A percentile compares a stretch with the other conserved stretches of the same genome.
phyloP scores from a whole-genome alignment of 2,329 filamentous ascomycete species.

The Beauveria australis region DNA sequence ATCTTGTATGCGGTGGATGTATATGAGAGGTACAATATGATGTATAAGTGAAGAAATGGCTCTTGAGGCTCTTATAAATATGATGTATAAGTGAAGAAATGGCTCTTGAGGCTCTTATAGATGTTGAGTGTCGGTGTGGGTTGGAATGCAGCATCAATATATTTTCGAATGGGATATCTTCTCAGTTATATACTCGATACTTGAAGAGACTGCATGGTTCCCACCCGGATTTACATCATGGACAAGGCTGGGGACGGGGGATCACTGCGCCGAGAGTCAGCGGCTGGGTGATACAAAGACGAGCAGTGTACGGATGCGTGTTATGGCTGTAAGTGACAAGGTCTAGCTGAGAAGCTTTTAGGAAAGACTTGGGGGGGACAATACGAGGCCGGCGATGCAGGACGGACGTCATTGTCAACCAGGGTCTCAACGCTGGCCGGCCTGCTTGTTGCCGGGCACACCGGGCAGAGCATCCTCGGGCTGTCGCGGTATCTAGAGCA shows the following conservation, averaged over 20 bases:
- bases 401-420: constrained; percentile 8
- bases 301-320: too few relatives aligned
- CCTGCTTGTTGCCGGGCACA: neutral
- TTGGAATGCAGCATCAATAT: neutral
- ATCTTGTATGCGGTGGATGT: neutral
- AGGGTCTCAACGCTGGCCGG: neutral
- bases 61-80: neutral
- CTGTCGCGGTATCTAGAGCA: neutral
- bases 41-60: neutral
- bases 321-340: neutral
- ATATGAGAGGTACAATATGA: neutral
- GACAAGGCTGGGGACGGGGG: neutral
- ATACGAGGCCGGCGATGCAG: constrained; percentile 7
- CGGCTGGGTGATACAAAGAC: neutral
- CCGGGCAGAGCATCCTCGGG: neutral
- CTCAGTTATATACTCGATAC: constrained; percentile 3
- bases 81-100: neutral
- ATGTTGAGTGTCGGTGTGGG: neutral
- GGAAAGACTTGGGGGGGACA: neutral
- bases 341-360: too few relatives aligned
- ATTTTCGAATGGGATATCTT: neutral
- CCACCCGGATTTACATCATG: neutral
- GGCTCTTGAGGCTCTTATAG: neutral
- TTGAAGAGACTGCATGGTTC: neutral
- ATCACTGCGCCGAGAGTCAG: neutral